Base-by-base conservation (phyloP, 345 rosid species). In the Syzygium oleosum region DNA sequence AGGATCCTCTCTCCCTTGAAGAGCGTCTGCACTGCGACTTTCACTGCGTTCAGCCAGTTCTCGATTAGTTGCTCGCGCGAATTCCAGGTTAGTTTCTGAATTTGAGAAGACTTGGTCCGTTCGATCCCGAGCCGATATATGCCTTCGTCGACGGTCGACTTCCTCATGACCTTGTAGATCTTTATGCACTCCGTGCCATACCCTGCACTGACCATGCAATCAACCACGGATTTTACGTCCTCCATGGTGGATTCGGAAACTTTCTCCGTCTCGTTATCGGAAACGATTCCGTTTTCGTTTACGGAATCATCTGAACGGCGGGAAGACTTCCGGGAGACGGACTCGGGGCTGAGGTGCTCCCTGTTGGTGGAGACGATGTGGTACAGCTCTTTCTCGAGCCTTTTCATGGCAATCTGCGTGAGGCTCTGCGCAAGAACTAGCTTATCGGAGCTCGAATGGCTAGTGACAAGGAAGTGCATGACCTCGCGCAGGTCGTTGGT, bases 391-490 rank as follows among this genome's bases (percentile, higher is more conserved):
- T 79, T 88, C 87, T 90, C 88, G 43, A 88, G 89, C 68, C 90
- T 85, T 55, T 55, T 87, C 91, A 90, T 87, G 86, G 91, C 90
- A 22, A 85, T 46, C 34, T 86, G 84, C 86, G 85, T 84, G 16
- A 90, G 87, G 52, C 49, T 87, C 78, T 90, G 91, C 6, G 96
- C 95, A 5, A 88, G 93, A 4, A 93, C 89, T 46, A 96, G 97
- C 93, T 89, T 92, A 0, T 87, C 85, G 52, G 96, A 91, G 68
- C 88, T 19, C 10, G 95, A 87, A 65, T 89, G 85, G 29, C 90
- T 87, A 29, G 95, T 91, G 85, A 92, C 88, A 0, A 93, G 89
- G 65, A 88, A 89, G 78, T 93, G 94, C 98, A 97, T 97, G 21
- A 95, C 92, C 59, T 25, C 87, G 21, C 93, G 93, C 84, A 97